These are phyloP conservation scores for Sporobolomyces roseus DNA, from an alignment of 768 basidiomycete genomes.

Conservation along the genomic window DNA sequence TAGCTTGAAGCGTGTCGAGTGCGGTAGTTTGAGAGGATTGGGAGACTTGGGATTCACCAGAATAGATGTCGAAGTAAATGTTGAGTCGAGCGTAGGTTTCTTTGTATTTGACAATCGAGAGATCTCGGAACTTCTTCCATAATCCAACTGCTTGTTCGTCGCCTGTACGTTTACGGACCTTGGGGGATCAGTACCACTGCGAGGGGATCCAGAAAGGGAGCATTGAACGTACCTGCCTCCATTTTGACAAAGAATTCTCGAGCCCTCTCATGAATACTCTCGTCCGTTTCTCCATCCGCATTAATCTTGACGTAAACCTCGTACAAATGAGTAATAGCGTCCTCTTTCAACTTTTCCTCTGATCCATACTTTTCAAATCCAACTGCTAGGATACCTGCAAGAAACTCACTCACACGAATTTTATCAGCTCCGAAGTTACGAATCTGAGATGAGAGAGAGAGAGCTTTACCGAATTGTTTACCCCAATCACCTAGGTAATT, in stretches of 20 bases:
- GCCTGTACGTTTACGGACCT: conserved; percentile 48
- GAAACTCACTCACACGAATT: neutral
- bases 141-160: conserved; percentile 76
- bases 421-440: neutral
- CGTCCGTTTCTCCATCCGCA: conserved; percentile 56
- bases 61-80: conserved; percentile 85
- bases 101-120: conserved; percentile 83
- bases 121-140: conserved; percentile 88
- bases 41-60: conserved; percentile 62
- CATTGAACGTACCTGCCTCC: conserved; percentile 49
- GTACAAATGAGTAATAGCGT: conserved; percentile 91
- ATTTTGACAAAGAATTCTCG: conserved; percentile 84
- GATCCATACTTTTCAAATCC: conserved; percentile 88
- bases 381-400: conserved; percentile 75
- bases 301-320: conserved; percentile 93
- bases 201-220: neutral
- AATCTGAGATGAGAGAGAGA: neutral
- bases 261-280: conserved; percentile 55
- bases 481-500: conserved; percentile 99
- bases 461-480: conserved; percentile 66
- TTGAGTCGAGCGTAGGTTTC: conserved; percentile 84
- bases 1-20: conserved; percentile 62
- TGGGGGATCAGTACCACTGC: neutral
- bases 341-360: conserved; percentile 71
- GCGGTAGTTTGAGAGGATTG: conserved; percentile 60